phyloP scores from a whole-genome alignment of 495 filamentous ascomycete species.

The Cryomyces minteri region DNA sequence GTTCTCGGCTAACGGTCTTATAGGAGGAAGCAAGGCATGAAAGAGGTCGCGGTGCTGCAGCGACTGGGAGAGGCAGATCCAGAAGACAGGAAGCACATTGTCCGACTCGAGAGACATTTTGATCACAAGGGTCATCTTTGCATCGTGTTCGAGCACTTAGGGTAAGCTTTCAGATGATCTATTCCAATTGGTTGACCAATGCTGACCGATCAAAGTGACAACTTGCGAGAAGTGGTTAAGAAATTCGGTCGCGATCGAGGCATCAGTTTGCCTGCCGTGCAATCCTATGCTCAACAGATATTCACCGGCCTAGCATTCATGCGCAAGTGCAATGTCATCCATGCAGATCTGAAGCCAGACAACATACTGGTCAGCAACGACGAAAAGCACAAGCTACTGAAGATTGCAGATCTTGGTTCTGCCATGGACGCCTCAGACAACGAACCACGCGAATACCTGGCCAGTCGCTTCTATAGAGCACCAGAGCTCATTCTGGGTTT shows the following conservation, averaged over 20 bases:
- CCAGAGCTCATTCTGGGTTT: slow-evolving; percentile 96
- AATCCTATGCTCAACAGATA: slow-evolving; percentile 83
- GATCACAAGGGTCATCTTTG: slow-evolving; percentile 92
- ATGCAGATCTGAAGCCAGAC: slow-evolving; percentile 94
- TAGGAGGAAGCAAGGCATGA: slow-evolving; percentile 72
- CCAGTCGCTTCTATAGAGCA: slow-evolving; percentile 91
- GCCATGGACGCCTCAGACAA: slow-evolving; percentile 79
- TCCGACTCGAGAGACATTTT: slow-evolving; percentile 70
- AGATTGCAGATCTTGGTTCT: slow-evolving; percentile 90
- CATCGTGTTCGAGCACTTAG: slow-evolving; percentile 89
- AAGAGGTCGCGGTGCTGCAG: slow-evolving; percentile 80
- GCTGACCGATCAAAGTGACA: slow-evolving; percentile 37
- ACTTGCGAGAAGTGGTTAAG: slow-evolving; percentile 87
- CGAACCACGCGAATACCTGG: slow-evolving; percentile 82
- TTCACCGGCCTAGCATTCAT: slow-evolving; percentile 74
- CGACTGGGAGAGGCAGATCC: slow-evolving; percentile 68
- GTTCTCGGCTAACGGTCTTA: slow-evolving; percentile 7
- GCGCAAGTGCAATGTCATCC: slow-evolving; percentile 79
- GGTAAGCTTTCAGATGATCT: slow-evolving; percentile 8
- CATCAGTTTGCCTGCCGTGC: slow-evolving; percentile 69
- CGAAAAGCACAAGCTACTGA: slow-evolving; percentile 65
- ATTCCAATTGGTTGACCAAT: not conserved
- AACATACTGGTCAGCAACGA: slow-evolving; percentile 59
- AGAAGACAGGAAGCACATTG: slow-evolving; percentile 80
- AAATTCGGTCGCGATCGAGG: slow-evolving; percentile 91